These are phyloP conservation scores for Gardenia jasminoides DNA, from an alignment of 257 asterid species.

Conservation along the genomic window DNA sequence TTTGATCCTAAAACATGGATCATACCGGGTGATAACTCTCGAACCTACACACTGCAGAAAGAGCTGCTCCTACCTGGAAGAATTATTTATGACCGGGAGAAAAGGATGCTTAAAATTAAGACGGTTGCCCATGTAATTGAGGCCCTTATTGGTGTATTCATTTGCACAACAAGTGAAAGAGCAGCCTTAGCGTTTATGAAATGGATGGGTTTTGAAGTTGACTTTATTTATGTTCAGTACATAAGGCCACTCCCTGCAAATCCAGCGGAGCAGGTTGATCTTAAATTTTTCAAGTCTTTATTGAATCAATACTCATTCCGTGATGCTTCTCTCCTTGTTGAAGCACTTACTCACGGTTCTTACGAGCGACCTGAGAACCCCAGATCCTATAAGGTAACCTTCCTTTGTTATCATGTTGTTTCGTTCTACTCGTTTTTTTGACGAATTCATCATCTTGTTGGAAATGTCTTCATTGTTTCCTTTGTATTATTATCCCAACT, in stretches of 20 bases:
- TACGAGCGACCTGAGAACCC: constrained; percentile 78
- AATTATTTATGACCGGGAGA: constrained; percentile 36
- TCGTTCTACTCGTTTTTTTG: no score
- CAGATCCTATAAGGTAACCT: constrained; percentile 70
- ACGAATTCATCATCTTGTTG: background rate
- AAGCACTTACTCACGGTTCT: constrained; percentile 80
- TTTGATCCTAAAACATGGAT: constrained; percentile 70
- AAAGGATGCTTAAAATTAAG: no score
- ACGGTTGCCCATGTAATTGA: constrained; percentile 72
- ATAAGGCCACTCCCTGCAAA: constrained; percentile 32
- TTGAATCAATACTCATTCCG: constrained; percentile 44
- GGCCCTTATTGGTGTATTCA: constrained; percentile 82
- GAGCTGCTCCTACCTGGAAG: constrained; percentile 29
- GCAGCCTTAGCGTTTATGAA: constrained; percentile 69
- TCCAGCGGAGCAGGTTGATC: constrained; percentile 49
- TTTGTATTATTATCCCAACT: background rate
- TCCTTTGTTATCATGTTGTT: no score
- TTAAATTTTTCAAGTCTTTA: constrained; percentile 42
- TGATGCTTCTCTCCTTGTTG: constrained; percentile 29
- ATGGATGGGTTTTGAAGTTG: constrained; percentile 64
- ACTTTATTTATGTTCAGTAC: constrained; percentile 40
- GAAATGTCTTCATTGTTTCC: background rate
- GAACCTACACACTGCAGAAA: constrained; percentile 23
- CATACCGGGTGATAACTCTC: constrained; percentile 53
- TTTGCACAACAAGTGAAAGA: constrained; percentile 57